A percentile compares a stretch with the other conserved stretches of the same genome.
Conservation (phyloP, 2,329 filamentous ascomycete genomes). For the Dendrostoma leiphaemia region DNA sequence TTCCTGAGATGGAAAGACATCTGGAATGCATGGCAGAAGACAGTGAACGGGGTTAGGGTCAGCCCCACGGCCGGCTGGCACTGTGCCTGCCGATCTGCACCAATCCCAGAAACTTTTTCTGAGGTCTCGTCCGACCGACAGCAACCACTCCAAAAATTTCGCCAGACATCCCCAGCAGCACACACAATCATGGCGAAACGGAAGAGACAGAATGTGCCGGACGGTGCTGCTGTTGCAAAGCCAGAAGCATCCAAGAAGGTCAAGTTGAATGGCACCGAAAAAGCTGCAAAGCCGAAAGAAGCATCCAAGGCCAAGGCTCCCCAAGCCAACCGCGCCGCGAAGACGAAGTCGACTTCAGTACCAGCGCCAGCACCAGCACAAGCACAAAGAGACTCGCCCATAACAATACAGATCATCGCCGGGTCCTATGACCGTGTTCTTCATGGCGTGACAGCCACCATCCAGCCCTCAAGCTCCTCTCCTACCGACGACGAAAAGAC, state of each 20-base stretch:
- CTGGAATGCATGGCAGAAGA: no score
- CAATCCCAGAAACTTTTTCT: not conserved
- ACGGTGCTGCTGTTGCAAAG: constrained; percentile 16
- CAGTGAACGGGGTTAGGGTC: no score
- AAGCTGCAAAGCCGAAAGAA: constrained; percentile 6
- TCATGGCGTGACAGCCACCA: constrained; percentile 81
- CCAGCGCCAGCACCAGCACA: constrained; percentile 38
- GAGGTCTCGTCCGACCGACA: not conserved
- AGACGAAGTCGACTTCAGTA: constrained; percentile 23
- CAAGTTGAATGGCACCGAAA: not conserved
- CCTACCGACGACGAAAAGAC: not conserved
- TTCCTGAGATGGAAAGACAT: no score
- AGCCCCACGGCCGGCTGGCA: no score
- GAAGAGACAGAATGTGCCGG: constrained; percentile 26
- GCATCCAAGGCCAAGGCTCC: constrained; percentile 13
- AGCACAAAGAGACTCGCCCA: constrained; percentile 3
- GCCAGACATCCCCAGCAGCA: not conserved
- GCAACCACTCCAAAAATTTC: not conserved
- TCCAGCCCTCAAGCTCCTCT: constrained; percentile 41
- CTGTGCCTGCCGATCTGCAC: no score
- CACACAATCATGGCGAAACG: constrained; percentile 27
- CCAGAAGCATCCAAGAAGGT: constrained; percentile 5
- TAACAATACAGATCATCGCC: constrained; percentile 78
- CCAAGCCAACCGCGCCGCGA: constrained; percentile 8
- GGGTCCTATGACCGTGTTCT: constrained; percentile 93